phyloP scores from a whole-genome alignment of 2,329 filamentous ascomycete genomes.

The Gaeumannomyces sp. region DNA sequence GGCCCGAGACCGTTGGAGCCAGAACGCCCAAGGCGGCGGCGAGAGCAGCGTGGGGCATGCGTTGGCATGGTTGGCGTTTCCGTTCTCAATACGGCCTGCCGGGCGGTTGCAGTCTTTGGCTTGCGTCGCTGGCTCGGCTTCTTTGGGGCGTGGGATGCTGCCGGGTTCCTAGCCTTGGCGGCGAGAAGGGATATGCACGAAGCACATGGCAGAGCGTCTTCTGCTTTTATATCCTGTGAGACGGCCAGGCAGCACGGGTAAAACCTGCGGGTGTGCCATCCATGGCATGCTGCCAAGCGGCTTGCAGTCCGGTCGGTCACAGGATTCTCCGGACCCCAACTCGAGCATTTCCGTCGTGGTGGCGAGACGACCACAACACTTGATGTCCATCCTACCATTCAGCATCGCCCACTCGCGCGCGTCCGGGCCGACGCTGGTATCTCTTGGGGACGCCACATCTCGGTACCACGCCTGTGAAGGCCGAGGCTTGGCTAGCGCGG shows the following conservation, averaged over 20 bases:
- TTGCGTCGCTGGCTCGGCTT: neutral
- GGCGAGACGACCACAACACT: neutral
- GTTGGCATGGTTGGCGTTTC: neutral
- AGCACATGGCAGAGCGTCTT: neutral
- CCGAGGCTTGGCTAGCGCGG: neutral
- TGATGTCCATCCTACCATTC: too few relatives aligned
- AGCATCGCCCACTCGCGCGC: neutral
- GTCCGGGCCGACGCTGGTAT: neutral
- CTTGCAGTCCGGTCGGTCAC: too few relatives aligned
- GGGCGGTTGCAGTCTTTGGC: neutral
- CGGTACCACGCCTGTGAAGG: neutral
- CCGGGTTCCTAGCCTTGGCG: neutral
- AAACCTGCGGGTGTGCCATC: neutral
- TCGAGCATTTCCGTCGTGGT: neutral
- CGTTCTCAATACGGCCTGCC: neutral
- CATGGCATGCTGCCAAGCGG: neutral
- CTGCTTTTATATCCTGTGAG: neutral
- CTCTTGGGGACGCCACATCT: neutral
- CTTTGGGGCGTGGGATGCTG: neutral
- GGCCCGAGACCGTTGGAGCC: slow-evolving; percentile 15
- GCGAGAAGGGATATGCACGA: neutral
- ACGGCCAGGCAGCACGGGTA: neutral
- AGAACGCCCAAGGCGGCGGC: neutral
- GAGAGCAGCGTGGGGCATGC: neutral
- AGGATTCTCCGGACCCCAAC: neutral